A percentile compares a stretch with the other conserved stretches of the same genome.
Evolutionary conservation across 192 early-diverging fungal species (phyloP).

Genomic region (Glomus cerebriforme): DNA sequence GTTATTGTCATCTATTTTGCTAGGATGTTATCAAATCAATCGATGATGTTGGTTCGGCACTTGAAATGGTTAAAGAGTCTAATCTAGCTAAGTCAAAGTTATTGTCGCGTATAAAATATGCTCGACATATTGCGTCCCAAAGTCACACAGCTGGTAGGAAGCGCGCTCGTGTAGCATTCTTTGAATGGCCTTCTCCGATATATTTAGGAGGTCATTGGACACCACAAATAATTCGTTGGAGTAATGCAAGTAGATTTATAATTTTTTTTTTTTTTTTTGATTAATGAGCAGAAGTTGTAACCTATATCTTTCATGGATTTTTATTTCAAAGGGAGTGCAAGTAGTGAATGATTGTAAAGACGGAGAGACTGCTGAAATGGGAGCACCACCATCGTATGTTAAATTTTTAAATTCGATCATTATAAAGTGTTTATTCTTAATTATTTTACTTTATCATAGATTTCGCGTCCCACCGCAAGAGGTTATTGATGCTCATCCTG

Average conservation of each 20-base stretch:
- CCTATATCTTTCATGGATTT: too few species aligned
- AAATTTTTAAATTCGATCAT: background rate
- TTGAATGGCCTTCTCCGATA: slow-evolving; percentile 57
- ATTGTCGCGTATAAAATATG: slow-evolving; percentile 41
- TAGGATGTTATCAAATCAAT: slow-evolving; percentile 51
- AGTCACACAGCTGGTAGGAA: slow-evolving; percentile 15
- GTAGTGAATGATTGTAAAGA: slow-evolving; percentile 44
- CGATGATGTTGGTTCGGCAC: slow-evolving; percentile 44
- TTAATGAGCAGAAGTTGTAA: too few species aligned
- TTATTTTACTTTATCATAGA: slow-evolving; percentile 2
- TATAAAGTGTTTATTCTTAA: background rate
- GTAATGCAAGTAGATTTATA: slow-evolving; percentile 13
- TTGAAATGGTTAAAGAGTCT: slow-evolving; percentile 39
- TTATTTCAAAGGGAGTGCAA: slow-evolving; percentile 39
- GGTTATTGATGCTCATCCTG: slow-evolving; percentile 35
- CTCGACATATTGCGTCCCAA: slow-evolving; percentile 28
- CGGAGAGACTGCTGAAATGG: slow-evolving; percentile 9
- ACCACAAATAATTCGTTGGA: slow-evolving; percentile 50
- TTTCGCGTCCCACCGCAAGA: slow-evolving; percentile 39
- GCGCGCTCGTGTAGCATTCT: slow-evolving; percentile 43
- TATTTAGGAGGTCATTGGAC: slow-evolving; percentile 58
- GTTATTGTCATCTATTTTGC: background rate
- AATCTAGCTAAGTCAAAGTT: slow-evolving; percentile 34
- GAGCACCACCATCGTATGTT: slow-evolving; percentile 50
- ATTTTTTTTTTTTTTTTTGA: too few species aligned